Base-by-base conservation (phyloP, 441 rosid genomes). In the Erysimum cheiri region DNA sequence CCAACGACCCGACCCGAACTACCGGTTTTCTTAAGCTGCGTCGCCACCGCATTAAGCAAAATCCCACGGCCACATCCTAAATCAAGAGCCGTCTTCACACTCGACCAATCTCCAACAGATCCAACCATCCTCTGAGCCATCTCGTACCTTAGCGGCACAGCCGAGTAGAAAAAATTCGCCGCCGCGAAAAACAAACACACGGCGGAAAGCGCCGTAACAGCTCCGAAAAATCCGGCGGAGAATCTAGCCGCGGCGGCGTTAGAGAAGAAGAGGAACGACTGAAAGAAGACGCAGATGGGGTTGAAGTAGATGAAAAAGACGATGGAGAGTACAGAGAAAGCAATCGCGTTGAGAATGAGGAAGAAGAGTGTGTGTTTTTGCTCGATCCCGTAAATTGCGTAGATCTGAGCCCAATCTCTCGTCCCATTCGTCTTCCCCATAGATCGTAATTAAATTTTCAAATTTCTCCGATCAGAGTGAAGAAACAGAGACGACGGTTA, bases 1-100 rank as follows among this genome's bases (percentile, higher is more conserved):
- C 98, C 98, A 37, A 93, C 98, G 53, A 93, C 93, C 74, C 96
- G 90, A 55, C 98, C 98, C 40, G 92, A 89, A 47, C 96, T 91
- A 0, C 97, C 97, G 0, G 93, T 87, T 70, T 93, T 93, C 80
- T 93, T 93, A 44, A 93, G 80, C 92, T 93, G 97, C n/a, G 87
- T 91, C 24, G 98, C 98, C 71, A 93, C 97, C 56, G 97, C 73
- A 72, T 93, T 93, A 37, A 93, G 85, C 75, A 93, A 31, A 55
- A 93, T 85, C 59, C 98, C 98, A 1, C 93, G 81, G 15, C 98
- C 98, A 35, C 98, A 93, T 0, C 98, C 98, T 13, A 93, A 80
- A 71, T 93, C 98, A 31, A 93, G 90, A 19, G 93, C 98, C 55
- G 82, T 78, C 84, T 82, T 88, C 62, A 93, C 98, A 13, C 83